A percentile compares a stretch with the other conserved stretches of the same genome.
Evolutionary conservation across 1,284 basidiomycete species (phyloP).

Genomic region (Bondarzewia mesenterica): DNA sequence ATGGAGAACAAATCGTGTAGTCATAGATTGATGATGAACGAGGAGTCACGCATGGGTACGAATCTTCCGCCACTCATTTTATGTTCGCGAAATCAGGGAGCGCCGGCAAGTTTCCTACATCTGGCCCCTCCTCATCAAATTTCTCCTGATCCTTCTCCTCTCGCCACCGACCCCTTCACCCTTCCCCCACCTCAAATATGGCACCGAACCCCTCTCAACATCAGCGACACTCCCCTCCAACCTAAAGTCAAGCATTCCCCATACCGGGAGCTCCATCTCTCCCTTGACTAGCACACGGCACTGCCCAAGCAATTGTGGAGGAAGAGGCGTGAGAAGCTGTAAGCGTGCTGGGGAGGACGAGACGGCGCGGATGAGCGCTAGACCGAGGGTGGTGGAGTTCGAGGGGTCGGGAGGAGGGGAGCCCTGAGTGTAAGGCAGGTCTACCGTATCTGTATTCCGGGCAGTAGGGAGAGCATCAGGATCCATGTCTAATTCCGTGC

Average conservation of each 20-base stretch:
- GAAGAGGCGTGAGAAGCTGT: conserved; percentile 74
- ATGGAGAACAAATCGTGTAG: too few relatives aligned
- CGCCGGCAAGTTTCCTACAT: conserved; percentile 41
- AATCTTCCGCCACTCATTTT: too few relatives aligned
- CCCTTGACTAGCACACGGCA: conserved; percentile 68
- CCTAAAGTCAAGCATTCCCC: conserved; percentile 79
- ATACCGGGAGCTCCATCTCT: conserved; percentile 80
- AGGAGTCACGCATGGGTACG: too few relatives aligned
- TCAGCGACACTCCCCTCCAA: conserved; percentile 41
- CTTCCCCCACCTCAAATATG: conserved; percentile 77
- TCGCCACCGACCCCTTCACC: conserved; percentile 61
- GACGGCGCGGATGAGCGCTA: conserved; percentile 67
- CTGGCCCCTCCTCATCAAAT: conserved; percentile 81
- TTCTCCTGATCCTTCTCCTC: conserved; percentile 70
- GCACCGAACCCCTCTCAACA: conserved; percentile 53
- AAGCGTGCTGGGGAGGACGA: conserved; percentile 29
- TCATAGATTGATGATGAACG: too few relatives aligned
- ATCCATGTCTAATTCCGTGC: conserved; percentile 11
- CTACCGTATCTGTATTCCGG: not conserved
- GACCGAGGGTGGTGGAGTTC: conserved; percentile 55
- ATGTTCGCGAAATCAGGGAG: too few relatives aligned
- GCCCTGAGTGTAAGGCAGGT: conserved; percentile 51
- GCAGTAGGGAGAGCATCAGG: not conserved
- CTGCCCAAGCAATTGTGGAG: conserved; percentile 31
- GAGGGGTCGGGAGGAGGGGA: conserved; percentile 43